Conservation (phyloP, 2,329 filamentous ascomycete species). For the Fusarium secorum region DNA sequence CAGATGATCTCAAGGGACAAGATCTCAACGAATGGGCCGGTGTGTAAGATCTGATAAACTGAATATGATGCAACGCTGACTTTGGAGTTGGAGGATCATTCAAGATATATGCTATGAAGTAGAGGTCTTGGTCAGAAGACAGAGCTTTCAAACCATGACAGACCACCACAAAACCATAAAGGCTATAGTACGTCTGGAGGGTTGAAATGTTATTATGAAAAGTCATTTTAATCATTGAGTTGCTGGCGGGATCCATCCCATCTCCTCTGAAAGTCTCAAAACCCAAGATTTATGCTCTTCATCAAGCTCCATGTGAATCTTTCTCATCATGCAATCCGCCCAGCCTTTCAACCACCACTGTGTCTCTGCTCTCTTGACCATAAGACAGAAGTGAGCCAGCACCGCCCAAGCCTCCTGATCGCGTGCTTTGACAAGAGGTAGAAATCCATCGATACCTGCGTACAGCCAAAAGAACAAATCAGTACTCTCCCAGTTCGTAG, state of each 20-base stretch:
- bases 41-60: not conserved
- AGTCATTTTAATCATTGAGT: not conserved
- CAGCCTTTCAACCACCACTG: not conserved
- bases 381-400: not conserved
- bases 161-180: accelerated
- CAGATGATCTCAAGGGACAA: not conserved
- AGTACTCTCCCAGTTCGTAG: not conserved
- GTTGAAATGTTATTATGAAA: accelerated
- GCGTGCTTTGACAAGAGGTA: not conserved
- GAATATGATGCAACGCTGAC: not conserved
- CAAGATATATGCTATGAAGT: not conserved
- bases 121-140: not conserved
- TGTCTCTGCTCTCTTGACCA: not conserved
- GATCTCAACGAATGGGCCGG: not conserved
- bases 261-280: not conserved
- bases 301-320: not conserved
- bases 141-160: not conserved
- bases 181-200: accelerated
- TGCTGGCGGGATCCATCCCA: not conserved
- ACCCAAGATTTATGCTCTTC: not conserved
- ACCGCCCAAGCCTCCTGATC: not conserved
- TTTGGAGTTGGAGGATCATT: not conserved
- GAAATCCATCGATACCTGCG: not conserved
- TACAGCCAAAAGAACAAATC: not conserved
- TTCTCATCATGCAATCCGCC: not conserved